A percentile compares a stretch with the other conserved stretches of the same genome.
Evolutionary conservation across 148 eudicot genomes (phyloP).

Genomic region (Amaranthus hypochondriacus): DNA sequence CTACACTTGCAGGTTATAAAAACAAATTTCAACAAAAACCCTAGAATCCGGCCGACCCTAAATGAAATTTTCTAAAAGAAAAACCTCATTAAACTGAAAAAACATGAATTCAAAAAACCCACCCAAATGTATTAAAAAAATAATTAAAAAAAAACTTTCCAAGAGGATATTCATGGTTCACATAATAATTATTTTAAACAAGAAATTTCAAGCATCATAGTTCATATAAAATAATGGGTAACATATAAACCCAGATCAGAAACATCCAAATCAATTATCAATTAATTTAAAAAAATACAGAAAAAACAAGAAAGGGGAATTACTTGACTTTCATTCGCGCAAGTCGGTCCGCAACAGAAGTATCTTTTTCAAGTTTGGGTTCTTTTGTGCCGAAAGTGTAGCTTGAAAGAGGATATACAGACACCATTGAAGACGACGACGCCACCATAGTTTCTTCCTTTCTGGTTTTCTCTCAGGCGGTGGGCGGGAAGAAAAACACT

Average conservation of each 20-base stretch:
- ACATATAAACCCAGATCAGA: not conserved
- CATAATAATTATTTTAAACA: not conserved
- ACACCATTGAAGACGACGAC: slow-evolving; percentile 45
- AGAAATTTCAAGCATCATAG: not conserved
- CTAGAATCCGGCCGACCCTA: slow-evolving; percentile 4
- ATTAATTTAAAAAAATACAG: not conserved
- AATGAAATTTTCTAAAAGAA: too few relatives aligned
- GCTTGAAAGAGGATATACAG: slow-evolving; percentile 66
- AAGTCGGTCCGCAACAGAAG: slow-evolving; percentile 94
- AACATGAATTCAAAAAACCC: not conserved
- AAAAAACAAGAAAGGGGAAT: not conserved
- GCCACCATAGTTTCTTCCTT: slow-evolving; percentile 37
- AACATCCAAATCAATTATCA: not conserved
- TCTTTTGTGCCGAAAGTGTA: slow-evolving; percentile 89
- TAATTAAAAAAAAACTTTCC: not conserved
- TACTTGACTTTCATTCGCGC: slow-evolving; percentile 96
- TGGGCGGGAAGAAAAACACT: slow-evolving; percentile 9
- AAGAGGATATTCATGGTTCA: not conserved
- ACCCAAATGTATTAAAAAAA: not conserved
- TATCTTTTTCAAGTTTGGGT: slow-evolving; percentile 90
- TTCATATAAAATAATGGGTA: not conserved
- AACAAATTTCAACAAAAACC: slow-evolving; percentile 7
- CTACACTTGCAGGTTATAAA: too few relatives aligned
- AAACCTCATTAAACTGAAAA: not conserved
- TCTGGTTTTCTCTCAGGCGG: not conserved